These are phyloP conservation scores for Alternaria sp. DNA, from an alignment of 2,329 filamentous ascomycete species.

Conservation along the genomic window DNA sequence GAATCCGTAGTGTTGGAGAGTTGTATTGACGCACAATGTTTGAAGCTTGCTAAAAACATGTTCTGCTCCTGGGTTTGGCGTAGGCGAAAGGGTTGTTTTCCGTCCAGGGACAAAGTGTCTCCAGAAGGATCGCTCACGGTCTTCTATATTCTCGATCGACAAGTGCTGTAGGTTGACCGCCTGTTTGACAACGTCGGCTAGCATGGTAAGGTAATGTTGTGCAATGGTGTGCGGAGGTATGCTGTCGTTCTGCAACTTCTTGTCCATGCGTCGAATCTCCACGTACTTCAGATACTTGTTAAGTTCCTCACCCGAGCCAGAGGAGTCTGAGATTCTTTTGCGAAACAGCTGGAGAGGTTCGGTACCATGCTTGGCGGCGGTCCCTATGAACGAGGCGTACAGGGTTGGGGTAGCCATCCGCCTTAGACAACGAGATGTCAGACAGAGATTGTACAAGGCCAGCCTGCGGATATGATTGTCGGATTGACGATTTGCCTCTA, in stretches of 20 bases:
- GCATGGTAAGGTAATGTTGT: conserved; percentile 22
- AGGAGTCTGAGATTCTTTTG: conserved; percentile 12
- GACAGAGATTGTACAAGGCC: conserved; percentile 25
- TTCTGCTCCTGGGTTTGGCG: background rate
- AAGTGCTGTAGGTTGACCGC: conserved; percentile 31
- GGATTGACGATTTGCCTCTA: conserved; percentile 27
- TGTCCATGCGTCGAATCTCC: conserved; percentile 33
- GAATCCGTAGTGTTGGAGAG: background rate
- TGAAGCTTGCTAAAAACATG: conserved; percentile 21
- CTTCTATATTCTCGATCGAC: conserved; percentile 31
- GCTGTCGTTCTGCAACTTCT: background rate
- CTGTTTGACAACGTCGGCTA: conserved; percentile 23
- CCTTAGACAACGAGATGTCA: conserved; percentile 24
- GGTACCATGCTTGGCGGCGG: conserved; percentile 20
- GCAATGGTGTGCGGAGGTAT: conserved; percentile 3
- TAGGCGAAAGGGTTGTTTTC: background rate
- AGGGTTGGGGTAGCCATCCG: conserved; percentile 27
- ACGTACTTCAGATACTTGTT: conserved; percentile 26
- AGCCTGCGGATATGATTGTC: conserved; percentile 27
- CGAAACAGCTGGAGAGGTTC: conserved; percentile 22
- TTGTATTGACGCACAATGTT: conserved; percentile 25
- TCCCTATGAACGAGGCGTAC: conserved; percentile 31
- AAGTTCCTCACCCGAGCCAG: background rate
- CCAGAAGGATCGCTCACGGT: conserved; percentile 25
- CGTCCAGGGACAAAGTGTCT: conserved; percentile 8